These are phyloP conservation scores for Botrytis byssoidea DNA, from an alignment of 2,329 filamentous ascomycete species.

Conservation along the genomic window DNA sequence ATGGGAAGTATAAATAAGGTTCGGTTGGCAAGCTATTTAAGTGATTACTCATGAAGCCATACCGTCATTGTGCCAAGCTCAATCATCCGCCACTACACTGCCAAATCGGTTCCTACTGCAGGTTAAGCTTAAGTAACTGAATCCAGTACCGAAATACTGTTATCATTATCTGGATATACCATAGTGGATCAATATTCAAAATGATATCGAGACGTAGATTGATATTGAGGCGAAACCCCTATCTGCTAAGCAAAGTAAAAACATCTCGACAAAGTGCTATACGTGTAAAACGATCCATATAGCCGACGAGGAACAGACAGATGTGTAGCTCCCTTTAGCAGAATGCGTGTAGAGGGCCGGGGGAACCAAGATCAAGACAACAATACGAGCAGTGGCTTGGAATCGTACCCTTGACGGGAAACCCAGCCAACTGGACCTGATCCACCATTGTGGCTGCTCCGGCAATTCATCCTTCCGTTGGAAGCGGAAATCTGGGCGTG, in stretches of 20 bases:
- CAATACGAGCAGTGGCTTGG: not conserved
- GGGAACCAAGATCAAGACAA: not conserved
- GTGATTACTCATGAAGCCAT: not conserved
- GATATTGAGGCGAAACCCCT: not conserved
- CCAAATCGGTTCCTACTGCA: not conserved
- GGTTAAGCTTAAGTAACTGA: no score
- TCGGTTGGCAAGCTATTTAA: not conserved
- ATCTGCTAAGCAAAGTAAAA: not conserved
- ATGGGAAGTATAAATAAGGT: not conserved
- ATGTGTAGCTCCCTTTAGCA: not conserved
- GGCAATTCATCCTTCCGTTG: not conserved
- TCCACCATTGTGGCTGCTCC: not conserved
- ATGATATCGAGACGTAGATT: not conserved
- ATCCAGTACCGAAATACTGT: not conserved
- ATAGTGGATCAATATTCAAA: not conserved
- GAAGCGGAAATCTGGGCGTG: not conserved
- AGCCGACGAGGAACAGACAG: not conserved
- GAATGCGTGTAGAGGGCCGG: not conserved
- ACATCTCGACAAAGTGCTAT: not conserved
- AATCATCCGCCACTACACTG: not conserved
- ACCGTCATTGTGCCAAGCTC: slow-evolving; percentile 1
- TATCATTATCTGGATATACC: not conserved
- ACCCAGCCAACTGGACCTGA: not conserved
- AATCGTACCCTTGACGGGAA: not conserved
- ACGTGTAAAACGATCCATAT: not conserved